Conservation (phyloP, 169 alveolate species). For the Plasmodium fragile region DNA sequence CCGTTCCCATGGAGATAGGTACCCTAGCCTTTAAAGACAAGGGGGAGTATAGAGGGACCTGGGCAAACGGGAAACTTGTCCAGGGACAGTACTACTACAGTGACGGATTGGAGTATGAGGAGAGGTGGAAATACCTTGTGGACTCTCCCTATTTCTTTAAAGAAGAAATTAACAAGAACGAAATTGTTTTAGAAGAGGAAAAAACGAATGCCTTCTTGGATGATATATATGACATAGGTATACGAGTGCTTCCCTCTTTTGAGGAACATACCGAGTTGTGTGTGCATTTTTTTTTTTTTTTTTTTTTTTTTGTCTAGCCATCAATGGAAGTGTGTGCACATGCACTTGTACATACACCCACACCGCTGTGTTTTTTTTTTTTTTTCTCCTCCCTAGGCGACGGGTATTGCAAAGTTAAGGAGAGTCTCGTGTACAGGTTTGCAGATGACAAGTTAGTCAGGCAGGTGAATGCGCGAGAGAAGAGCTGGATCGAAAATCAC, state of each 20-base stretch:
- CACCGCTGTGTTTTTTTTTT: not conserved
- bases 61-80: conserved; percentile 62
- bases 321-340: not conserved
- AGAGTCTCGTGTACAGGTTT: conserved; percentile 29
- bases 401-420: conserved; percentile 54
- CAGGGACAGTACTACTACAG: conserved; percentile 39
- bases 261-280: not conserved
- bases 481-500: conserved; percentile 54
- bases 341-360: not conserved
- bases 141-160: conserved; percentile 60
- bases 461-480: conserved; percentile 54
- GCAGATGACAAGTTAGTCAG: conserved; percentile 21
- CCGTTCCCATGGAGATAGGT: conserved; percentile 3
- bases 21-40: conserved; percentile 43
- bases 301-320: conserved; percentile 6
- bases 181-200: conserved; percentile 32
- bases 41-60: conserved; percentile 41
- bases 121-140: conserved; percentile 36
- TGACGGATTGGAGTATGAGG: conserved; percentile 55
- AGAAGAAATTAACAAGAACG: conserved; percentile 40
- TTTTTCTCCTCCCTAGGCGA: conserved; percentile 28
- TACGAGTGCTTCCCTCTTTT: not conserved
- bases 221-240: conserved; percentile 59
- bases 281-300: not conserved
- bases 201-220: conserved; percentile 37